Percentiles rank a stretch among this genome's conserved stretches.
These are phyloP conservation scores for Russula sp. DNA, from an alignment of 768 basidiomycete genomes.

Conservation along the genomic window DNA sequence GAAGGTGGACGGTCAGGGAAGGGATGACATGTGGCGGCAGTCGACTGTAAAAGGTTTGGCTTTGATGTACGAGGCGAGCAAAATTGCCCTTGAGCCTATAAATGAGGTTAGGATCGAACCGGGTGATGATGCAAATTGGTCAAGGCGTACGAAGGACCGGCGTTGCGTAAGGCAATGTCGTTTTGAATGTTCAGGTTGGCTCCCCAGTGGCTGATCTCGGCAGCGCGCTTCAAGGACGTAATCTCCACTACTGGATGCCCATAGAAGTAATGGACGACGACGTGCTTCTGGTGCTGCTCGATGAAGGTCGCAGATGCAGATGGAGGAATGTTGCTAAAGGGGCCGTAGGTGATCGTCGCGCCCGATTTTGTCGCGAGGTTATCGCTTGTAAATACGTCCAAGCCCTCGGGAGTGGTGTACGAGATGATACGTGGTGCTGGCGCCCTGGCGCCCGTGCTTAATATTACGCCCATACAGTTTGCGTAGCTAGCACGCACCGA, in stretches of 20 bases:
- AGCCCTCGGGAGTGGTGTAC: constrained; percentile 56
- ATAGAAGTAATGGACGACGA: constrained; percentile 74
- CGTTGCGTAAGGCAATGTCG: constrained; percentile 77
- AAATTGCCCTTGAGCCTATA: constrained; percentile 90
- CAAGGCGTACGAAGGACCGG: constrained; percentile 72
- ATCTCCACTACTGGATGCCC: constrained; percentile 79
- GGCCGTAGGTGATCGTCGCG: constrained; percentile 81
- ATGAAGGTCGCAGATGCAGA: constrained; percentile 53
- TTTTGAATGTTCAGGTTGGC: constrained; percentile 91
- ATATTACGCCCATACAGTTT: background rate
- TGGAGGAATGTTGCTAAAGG: constrained; percentile 67
- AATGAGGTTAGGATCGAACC: constrained; percentile 7
- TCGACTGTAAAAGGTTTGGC: constrained; percentile 62
- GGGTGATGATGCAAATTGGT: background rate
- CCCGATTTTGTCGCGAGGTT: constrained; percentile 62
- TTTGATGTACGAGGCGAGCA: constrained; percentile 83
- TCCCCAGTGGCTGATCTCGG: constrained; percentile 97
- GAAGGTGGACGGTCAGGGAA: constrained; percentile 72
- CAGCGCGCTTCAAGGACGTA: constrained; percentile 59
- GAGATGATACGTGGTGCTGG: constrained; percentile 63
- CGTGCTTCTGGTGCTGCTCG: constrained; percentile 50
- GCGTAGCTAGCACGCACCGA: constrained; percentile 43
- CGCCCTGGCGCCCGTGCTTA: constrained; percentile 39
- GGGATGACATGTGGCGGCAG: constrained; percentile 61
- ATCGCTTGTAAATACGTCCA: constrained; percentile 56